These are phyloP conservation scores for Mycena belliarum DNA, from an alignment of 768 basidiomycete species.

Conservation along the genomic window DNA sequence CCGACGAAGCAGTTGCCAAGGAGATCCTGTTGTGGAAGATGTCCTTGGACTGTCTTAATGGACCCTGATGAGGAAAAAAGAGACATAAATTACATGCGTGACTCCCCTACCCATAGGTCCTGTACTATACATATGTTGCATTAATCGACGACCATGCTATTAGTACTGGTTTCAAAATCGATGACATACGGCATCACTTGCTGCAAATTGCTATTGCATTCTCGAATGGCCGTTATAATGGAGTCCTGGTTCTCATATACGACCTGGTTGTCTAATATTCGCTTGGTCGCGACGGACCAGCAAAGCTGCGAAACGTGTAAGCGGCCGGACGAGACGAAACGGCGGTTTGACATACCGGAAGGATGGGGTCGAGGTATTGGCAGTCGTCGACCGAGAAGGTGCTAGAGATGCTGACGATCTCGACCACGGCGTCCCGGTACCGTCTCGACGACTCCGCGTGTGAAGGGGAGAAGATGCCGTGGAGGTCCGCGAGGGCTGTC, in stretches of 20 bases:
- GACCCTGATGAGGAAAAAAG: too few relatives aligned
- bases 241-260: conserved; percentile 22
- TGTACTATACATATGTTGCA: too few relatives aligned
- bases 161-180: conserved; percentile 10
- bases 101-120: too few relatives aligned
- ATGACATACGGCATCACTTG: conserved; percentile 11
- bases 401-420: conserved; percentile 21
- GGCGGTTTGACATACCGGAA: conserved; percentile 7
- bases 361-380: conserved; percentile 18
- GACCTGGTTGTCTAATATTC: conserved; percentile 15
- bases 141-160: neutral
- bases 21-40: too few relatives aligned
- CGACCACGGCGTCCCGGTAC: conserved; percentile 16
- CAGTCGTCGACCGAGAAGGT: conserved; percentile 20
- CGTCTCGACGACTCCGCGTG: conserved; percentile 16
- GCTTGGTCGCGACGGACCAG: conserved; percentile 20
- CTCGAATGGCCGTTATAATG: conserved; percentile 17
- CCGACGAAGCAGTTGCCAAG: too few relatives aligned
- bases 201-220: conserved; percentile 16
- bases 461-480: conserved; percentile 18
- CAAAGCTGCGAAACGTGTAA: conserved; percentile 1
- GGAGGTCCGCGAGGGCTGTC: conserved; percentile 17
- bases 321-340: neutral
- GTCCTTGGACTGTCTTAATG: too few relatives aligned
- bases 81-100: too few relatives aligned